These are phyloP conservation scores for Pseudogymnoascus sp. DNA, from an alignment of 2,329 filamentous ascomycete genomes.

Conservation along the genomic window DNA sequence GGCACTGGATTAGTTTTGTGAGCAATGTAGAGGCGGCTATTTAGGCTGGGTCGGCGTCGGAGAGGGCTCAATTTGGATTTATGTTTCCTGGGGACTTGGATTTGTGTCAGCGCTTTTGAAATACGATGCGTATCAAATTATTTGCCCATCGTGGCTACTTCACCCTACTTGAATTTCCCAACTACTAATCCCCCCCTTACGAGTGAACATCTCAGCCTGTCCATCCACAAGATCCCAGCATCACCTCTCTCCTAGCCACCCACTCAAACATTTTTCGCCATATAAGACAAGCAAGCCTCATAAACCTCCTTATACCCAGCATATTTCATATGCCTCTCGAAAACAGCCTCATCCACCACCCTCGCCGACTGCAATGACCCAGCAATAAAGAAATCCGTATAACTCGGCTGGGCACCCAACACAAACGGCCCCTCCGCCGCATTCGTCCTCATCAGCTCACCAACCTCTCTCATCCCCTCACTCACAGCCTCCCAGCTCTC, in stretches of 20 bases:
- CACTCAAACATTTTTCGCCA: neutral
- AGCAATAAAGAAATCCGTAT: conserved; percentile 34
- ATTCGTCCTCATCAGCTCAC: conserved; percentile 30
- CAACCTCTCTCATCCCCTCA: conserved; percentile 24
- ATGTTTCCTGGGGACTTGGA: neutral
- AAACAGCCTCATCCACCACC: conserved; percentile 27
- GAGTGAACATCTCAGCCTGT: neutral
- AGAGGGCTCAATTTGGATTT: neutral
- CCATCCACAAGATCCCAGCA: neutral
- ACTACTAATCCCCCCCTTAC: neutral
- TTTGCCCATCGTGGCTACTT: neutral
- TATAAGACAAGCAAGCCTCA: conserved; percentile 19
- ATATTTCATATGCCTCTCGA: conserved; percentile 24
- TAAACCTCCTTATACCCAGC: conserved; percentile 22
- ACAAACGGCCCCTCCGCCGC: conserved; percentile 33
- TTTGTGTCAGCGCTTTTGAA: neutral
- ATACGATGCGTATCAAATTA: neutral
- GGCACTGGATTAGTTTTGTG: neutral
- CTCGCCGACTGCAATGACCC: conserved; percentile 30
- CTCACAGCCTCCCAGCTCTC: conserved; percentile 24
- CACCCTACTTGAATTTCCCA: neutral
- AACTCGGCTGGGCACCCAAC: conserved; percentile 30
- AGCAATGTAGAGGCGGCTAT: neutral
- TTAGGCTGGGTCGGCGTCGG: neutral
- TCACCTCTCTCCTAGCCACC: neutral